Evolutionary conservation across 257 asterid genomes (phyloP).

Genomic region (Nicotiana undulata): DNA sequence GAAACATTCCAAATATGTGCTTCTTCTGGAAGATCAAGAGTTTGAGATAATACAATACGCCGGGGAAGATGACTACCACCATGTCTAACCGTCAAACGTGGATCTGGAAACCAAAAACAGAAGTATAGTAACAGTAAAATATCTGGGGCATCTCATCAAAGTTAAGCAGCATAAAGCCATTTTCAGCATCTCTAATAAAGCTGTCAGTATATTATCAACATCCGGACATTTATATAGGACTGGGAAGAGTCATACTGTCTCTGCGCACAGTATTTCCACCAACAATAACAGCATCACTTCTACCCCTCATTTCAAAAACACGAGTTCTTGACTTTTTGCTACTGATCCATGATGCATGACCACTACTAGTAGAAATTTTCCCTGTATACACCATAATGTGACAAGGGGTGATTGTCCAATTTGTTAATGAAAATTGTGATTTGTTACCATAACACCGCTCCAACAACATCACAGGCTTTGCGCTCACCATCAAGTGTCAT

Average conservation of each 20-base stretch:
- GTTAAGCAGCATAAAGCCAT: neutral
- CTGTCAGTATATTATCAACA: slow-evolving; percentile 17
- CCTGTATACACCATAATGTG: slow-evolving; percentile 34
- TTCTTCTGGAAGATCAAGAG: slow-evolving; percentile 89
- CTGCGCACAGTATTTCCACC: slow-evolving; percentile 98
- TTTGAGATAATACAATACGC: slow-evolving; percentile 78
- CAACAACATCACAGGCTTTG: slow-evolving; percentile 13
- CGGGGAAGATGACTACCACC: slow-evolving; percentile 96
- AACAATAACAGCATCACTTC: slow-evolving; percentile 96
- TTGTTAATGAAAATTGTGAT: slow-evolving; percentile 4
- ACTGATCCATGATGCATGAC: slow-evolving; percentile 99
- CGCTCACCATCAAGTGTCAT: slow-evolving; percentile 99
- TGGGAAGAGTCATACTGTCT: slow-evolving; percentile 67
- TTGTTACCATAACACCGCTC: neutral
- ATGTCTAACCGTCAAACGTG: slow-evolving; percentile 88
- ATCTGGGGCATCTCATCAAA: neutral
- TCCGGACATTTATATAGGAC: slow-evolving; percentile 12
- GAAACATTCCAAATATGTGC: slow-evolving; percentile 85
- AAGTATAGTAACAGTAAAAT: neutral
- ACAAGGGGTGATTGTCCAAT: neutral
- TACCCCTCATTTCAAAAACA: slow-evolving; percentile 86
- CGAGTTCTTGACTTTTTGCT: slow-evolving; percentile 72
- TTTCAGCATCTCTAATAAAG: neutral
- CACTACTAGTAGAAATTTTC: slow-evolving; percentile 91
- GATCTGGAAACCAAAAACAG: slow-evolving; percentile 49